These are phyloP conservation scores for Lachancea kluyveri DNA, from an alignment of 805 yeast species.

Conservation along the genomic window DNA sequence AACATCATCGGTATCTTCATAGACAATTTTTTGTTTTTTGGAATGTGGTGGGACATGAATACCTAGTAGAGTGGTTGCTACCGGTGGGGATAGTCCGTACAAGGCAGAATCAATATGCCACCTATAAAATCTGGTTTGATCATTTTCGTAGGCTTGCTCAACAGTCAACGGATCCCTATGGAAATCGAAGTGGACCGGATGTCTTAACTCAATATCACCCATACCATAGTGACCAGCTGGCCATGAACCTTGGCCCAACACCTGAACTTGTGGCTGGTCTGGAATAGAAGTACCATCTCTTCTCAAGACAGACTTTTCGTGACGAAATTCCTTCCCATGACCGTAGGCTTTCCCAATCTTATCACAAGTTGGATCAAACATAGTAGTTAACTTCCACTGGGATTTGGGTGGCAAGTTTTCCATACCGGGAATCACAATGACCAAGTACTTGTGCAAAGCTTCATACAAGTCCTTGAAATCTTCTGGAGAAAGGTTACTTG, in stretches of 20 bases:
- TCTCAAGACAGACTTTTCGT: constrained; percentile 58
- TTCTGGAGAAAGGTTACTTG: constrained; percentile 54
- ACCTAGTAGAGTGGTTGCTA: constrained; percentile 78
- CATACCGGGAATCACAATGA: constrained; percentile 69
- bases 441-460: constrained; percentile 64
- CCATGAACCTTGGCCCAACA: constrained; percentile 76
- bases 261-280: constrained; percentile 82
- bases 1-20: constrained; percentile 60
- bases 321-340: constrained; percentile 74
- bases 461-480: constrained; percentile 58
- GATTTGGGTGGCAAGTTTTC: constrained; percentile 63
- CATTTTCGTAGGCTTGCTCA: constrained; percentile 52
- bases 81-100: constrained; percentile 80
- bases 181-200: constrained; percentile 79
- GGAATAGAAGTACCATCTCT: constrained; percentile 81
- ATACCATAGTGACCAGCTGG: constrained; percentile 53
- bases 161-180: constrained; percentile 61
- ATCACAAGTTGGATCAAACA: constrained; percentile 67
- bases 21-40: constrained; percentile 58
- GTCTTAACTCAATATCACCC: constrained; percentile 56
- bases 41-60: constrained; percentile 67
- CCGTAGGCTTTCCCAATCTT: constrained; percentile 59
- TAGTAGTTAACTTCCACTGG: constrained; percentile 68
- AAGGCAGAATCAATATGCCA: constrained; percentile 94
- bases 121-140: constrained; percentile 77